Conservation (phyloP, 2,329 filamentous ascomycete species). For the Cladosporium sp. region DNA sequence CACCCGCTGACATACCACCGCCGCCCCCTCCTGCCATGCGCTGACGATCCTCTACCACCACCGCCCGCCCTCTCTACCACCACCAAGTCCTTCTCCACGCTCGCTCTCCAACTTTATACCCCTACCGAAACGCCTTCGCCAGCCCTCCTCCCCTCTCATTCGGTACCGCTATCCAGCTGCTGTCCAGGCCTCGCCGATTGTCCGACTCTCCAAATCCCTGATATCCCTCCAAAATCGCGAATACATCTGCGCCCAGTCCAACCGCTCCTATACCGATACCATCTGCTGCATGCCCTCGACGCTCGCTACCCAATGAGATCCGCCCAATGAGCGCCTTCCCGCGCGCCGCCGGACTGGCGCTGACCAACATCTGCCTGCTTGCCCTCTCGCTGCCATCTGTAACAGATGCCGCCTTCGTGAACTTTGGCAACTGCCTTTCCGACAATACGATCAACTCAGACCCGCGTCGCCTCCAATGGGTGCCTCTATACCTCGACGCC, state of each 20-base stretch:
- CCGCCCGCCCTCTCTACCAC: neutral
- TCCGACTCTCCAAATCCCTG: neutral
- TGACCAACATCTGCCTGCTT: slow-evolving; percentile 25
- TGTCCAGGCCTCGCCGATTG: neutral
- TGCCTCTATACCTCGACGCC: slow-evolving; percentile 73
- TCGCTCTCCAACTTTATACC: slow-evolving; percentile 3
- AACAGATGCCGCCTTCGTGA: slow-evolving; percentile 65
- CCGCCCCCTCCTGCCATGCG: slow-evolving; percentile 3
- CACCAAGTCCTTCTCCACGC: neutral
- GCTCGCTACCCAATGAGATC: slow-evolving; percentile 17
- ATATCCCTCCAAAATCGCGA: neutral
- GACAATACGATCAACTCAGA: slow-evolving; percentile 59
- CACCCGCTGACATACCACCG: neutral
- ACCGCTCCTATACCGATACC: neutral
- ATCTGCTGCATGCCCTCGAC: neutral
- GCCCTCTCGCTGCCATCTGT: slow-evolving; percentile 48
- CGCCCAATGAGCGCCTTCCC: slow-evolving; percentile 25
- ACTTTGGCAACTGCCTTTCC: slow-evolving; percentile 81
- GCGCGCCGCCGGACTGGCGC: slow-evolving; percentile 27
- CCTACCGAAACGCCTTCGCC: neutral
- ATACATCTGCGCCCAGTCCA: slow-evolving; percentile 1
- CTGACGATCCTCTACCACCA: neutral
- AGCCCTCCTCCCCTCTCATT: neutral
- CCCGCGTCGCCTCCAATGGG: slow-evolving; percentile 72
- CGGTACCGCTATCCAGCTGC: neutral